phyloP scores from a whole-genome alignment of 208 protist genomes.

The Leishmania guyanensis region DNA sequence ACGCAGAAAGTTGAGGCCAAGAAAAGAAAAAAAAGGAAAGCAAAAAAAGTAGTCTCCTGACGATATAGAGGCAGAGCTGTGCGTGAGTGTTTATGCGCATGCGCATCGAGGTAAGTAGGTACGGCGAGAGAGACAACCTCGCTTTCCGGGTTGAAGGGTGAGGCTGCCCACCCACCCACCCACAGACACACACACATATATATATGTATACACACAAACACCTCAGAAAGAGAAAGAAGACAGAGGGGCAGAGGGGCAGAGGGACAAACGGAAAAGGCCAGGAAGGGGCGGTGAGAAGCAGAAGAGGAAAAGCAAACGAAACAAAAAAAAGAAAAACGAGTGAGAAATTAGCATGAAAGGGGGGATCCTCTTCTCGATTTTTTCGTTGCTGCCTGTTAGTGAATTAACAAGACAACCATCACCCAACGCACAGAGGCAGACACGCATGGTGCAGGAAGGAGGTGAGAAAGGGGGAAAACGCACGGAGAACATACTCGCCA shows the following conservation, averaged over 20 bases:
- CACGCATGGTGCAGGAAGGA: background rate
- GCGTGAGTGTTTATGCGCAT: background rate
- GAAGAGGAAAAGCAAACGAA: background rate
- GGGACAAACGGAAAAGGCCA: background rate
- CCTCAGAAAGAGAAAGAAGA: background rate
- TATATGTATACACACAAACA: background rate
- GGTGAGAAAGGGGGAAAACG: background rate
- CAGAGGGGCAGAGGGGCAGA: background rate
- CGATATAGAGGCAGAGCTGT: background rate
- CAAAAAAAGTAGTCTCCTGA: background rate
- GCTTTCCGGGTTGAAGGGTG: background rate
- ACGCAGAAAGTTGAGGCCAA: background rate
- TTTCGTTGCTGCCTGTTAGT: too few species aligned
- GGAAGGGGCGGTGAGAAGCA: background rate
- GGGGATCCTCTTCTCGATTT: too few species aligned
- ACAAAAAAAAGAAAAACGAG: constrained; percentile 6
- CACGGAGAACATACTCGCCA: background rate
- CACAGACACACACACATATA: background rate
- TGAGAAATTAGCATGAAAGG: background rate
- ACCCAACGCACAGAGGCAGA: background rate
- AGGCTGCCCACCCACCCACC: background rate
- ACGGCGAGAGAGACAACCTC: background rate
- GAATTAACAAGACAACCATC: background rate
- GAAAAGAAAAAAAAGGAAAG: background rate
- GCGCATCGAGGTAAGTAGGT: background rate